phyloP scores from a whole-genome alignment of 2,329 filamentous ascomycete genomes.

The Bipolaris bicolor region DNA sequence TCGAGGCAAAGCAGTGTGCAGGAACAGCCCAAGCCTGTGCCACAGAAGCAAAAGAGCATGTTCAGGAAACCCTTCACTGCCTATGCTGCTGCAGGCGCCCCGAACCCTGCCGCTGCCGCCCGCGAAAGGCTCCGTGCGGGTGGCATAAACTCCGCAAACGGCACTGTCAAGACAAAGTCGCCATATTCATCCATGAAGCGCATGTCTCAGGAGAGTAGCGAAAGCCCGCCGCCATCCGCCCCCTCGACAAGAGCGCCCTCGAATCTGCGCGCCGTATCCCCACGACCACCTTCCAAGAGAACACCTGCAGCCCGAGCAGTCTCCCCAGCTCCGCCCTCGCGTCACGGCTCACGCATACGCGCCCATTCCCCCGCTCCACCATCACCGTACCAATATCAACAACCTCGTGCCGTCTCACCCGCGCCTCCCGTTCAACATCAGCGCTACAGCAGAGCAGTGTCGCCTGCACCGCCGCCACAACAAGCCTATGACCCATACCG shows the following conservation, averaged over 20 bases:
- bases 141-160: constrained; percentile 39
- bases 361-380: constrained; percentile 39
- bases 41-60: constrained; percentile 60
- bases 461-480: constrained; percentile 38
- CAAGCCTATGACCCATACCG: constrained; percentile 29
- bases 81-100: constrained; percentile 56
- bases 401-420: constrained; percentile 32
- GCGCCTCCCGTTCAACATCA: constrained; percentile 36
- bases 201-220: constrained; percentile 46
- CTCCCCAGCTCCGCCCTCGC: constrained; percentile 49
- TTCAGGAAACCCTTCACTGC: constrained; percentile 70
- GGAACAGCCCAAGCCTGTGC: constrained; percentile 52
- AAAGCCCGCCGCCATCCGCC: constrained; percentile 36
- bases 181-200: constrained; percentile 61
- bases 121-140: constrained; percentile 44
- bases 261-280: constrained; percentile 50
- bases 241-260: constrained; percentile 30
- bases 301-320: constrained; percentile 44
- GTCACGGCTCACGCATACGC: constrained; percentile 31
- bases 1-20: constrained; percentile 59
- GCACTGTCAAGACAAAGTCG: constrained; percentile 50
- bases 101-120: constrained; percentile 51
- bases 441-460: constrained; percentile 31
- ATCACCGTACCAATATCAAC: constrained; percentile 19
- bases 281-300: constrained; percentile 44